Percentiles rank a stretch among this genome's conserved stretches.
Conservation (phyloP, 1,284 basidiomycete species). For the Cryptococcus amylolentus region DNA sequence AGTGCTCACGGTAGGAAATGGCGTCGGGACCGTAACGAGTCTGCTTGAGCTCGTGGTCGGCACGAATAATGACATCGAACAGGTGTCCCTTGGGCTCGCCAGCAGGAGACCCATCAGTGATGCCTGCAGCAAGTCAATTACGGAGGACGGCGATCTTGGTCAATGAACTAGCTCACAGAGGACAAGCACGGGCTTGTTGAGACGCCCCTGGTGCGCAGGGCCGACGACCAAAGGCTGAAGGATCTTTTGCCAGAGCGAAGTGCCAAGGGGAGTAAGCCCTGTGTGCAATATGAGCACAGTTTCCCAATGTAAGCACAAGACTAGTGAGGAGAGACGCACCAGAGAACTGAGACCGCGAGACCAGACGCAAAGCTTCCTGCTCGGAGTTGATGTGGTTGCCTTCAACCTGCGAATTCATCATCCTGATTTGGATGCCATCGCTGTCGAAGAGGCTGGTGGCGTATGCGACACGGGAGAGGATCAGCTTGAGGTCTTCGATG, state of each 20-base stretch:
- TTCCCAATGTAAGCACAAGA: too few relatives aligned
- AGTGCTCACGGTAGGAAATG: conserved; percentile 38
- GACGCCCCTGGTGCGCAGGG: conserved; percentile 42
- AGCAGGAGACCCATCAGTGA: conserved; percentile 50
- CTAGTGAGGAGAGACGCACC: conserved; percentile 22
- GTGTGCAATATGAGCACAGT: too few relatives aligned
- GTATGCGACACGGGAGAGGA: conserved; percentile 26
- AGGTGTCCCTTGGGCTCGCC: conserved; percentile 49
- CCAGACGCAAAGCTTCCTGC: conserved; percentile 44
- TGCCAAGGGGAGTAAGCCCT: conserved; percentile 50
- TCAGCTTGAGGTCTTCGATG: conserved; percentile 35
- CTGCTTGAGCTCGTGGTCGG: conserved; percentile 43
- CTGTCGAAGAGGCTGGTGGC: conserved; percentile 51
- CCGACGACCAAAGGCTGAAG: conserved; percentile 51
- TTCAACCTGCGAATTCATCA: conserved; percentile 52
- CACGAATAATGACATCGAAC: conserved; percentile 46
- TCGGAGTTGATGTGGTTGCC: conserved; percentile 52
- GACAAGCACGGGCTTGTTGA: conserved; percentile 52
- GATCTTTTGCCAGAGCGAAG: conserved; percentile 50
- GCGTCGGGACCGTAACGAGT: conserved; percentile 51
- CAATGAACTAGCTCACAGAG: conserved; percentile 20
- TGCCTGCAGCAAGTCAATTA: conserved; percentile 12
- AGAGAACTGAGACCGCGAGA: conserved; percentile 50
- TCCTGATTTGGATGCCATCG: conserved; percentile 52
- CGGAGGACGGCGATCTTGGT: not conserved